Evolutionary conservation across 257 asterid species (phyloP), one percentile per base, ranked within the genome.

Genomic region (Penstemon barbatus): DNA sequence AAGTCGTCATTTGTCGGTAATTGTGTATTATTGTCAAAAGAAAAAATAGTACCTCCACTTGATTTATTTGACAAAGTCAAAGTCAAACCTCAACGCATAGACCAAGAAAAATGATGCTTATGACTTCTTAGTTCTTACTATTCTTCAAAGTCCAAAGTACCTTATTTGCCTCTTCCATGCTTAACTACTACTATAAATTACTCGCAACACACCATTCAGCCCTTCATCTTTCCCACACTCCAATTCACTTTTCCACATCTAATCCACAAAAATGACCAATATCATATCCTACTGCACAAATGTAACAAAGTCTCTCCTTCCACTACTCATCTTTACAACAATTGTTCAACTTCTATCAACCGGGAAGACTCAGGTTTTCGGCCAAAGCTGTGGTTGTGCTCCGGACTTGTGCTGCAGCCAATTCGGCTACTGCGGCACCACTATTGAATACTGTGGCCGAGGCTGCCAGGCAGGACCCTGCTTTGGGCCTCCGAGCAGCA

Each of bases 391-490:
- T 54, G 71, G 83, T 39, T 84, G 89, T n/a, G 55, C 77, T 0
- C 13, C 74, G 4, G 65, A 80, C 54, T 38, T 69, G 50, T 84
- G 89, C 63, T 84, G 89, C 57, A 81, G 85, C 72, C 74, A 12
- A 8, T 77, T 19, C 55, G 89, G 89, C 46, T 81, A 63, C 12
- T 84, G 89, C 52, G 89, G 89, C 19, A 66, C 75, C 33, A 71
- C 70, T 0, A 33, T 3, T 8, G 77, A 51, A 9, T 84, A 75
- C 51, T 81, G 89, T 57, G 87, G 89, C 9, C 3, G 45, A 6
- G 85, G 85, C 18, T 84, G 87, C 61, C 78, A 74, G 3, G 63
- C 55, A 4, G 89, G 89, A 5, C 79, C 84, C 0, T 79, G 84
- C 76, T 49, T 1, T 5, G 66, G 66, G n/a, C 25, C 76, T 0